phyloP scores from a whole-genome alignment of 2,329 filamentous ascomycete species.

The Myriangium duriaei region DNA sequence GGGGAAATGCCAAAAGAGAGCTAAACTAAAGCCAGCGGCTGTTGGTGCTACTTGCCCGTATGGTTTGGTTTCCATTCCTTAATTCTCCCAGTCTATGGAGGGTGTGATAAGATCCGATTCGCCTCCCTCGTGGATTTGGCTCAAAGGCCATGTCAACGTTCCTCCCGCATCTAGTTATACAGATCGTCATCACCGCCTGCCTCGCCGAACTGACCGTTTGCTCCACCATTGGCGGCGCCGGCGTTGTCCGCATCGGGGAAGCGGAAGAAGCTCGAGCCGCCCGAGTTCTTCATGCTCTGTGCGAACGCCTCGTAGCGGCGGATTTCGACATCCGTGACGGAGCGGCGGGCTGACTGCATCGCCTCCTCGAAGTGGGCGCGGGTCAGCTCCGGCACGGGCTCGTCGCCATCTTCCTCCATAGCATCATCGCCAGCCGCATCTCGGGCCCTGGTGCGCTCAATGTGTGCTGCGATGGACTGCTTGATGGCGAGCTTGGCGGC shows the following conservation, averaged over 20 bases:
- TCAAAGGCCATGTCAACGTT: too few species aligned
- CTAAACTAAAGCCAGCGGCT: too few species aligned
- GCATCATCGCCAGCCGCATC: slow-evolving; percentile 72
- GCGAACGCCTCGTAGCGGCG: slow-evolving; percentile 96
- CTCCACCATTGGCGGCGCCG: slow-evolving; percentile 7
- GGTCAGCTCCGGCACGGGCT: slow-evolving; percentile 90
- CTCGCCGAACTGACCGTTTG: slow-evolving; percentile 13
- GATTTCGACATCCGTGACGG: slow-evolving; percentile 93
- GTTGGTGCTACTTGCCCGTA: too few species aligned
- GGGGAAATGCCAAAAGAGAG: too few species aligned
- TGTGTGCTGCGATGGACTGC: slow-evolving; percentile 79
- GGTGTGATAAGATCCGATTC: too few species aligned
- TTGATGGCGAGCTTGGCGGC: slow-evolving; percentile 99
- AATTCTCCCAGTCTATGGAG: too few species aligned
- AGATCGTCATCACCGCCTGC: slow-evolving; percentile 64
- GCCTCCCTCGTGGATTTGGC: too few species aligned
- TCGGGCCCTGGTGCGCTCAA: slow-evolving; percentile 78
- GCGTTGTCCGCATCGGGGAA: slow-evolving; percentile 49
- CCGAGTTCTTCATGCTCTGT: slow-evolving; percentile 97
- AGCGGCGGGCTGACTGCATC: slow-evolving; percentile 87
- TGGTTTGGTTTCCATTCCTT: too few species aligned
- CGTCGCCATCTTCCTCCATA: slow-evolving; percentile 72
- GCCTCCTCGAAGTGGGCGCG: slow-evolving; percentile 97
- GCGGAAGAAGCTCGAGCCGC: slow-evolving; percentile 86
- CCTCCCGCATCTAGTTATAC: slow-evolving; percentile 86